These are phyloP conservation scores for Lentinula raphanica DNA, from an alignment of 768 basidiomycete genomes.

Conservation along the genomic window DNA sequence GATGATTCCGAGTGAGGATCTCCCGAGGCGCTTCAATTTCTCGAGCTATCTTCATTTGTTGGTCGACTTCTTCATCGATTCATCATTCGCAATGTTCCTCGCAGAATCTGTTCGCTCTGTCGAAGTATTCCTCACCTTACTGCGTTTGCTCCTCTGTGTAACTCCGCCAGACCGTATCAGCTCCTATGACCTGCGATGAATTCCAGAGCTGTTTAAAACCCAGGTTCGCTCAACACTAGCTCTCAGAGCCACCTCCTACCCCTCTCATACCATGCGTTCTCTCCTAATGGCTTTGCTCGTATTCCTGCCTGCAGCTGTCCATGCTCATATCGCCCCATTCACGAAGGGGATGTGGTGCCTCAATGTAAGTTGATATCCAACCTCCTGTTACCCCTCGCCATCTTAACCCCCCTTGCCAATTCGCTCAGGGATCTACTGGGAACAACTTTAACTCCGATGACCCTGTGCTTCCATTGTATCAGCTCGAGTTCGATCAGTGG, in stretches of 20 bases:
- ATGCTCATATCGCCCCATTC: constrained; percentile 14
- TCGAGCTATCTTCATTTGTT: neutral
- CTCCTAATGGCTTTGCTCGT: neutral
- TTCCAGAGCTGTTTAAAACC: neutral
- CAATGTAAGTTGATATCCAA: constrained; percentile 5
- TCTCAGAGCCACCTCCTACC: neutral
- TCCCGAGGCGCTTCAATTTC: too few relatives aligned
- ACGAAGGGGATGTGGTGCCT: constrained; percentile 12
- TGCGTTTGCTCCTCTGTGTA: neutral
- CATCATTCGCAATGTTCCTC: neutral
- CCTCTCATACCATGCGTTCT: neutral
- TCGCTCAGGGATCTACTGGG: constrained; percentile 2
- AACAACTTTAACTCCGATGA: constrained; percentile 3
- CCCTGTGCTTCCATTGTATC: constrained; percentile 6
- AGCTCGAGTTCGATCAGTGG: constrained; percentile 4
- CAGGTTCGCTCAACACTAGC: neutral
- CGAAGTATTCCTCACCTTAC: neutral
- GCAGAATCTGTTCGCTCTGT: neutral
- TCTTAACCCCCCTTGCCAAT: neutral
- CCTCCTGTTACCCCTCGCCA: too few relatives aligned
- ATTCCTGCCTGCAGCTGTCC: neutral
- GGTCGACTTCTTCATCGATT: neutral
- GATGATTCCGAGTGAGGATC: neutral
- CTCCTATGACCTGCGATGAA: neutral
- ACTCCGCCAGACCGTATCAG: neutral